Evolutionary conservation across 176 grass and related monocot species (phyloP).

Genomic region (Eremochloa ophiuroides): DNA sequence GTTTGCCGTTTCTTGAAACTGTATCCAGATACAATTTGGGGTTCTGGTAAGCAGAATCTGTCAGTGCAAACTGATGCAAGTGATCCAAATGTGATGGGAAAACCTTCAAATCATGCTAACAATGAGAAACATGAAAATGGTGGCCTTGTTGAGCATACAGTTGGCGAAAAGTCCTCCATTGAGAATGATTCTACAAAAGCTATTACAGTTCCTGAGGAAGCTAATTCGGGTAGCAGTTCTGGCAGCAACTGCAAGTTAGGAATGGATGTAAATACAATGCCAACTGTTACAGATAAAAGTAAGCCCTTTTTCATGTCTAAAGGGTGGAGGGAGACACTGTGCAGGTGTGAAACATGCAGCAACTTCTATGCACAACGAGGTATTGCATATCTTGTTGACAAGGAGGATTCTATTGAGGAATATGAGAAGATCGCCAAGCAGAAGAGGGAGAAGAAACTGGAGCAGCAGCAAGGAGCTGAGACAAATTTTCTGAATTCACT

Average conservation of each 20-base stretch:
- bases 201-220: constrained; percentile 23
- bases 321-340: constrained; percentile 85
- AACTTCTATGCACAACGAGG: constrained; percentile 49
- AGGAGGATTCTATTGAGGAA: constrained; percentile 85
- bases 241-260: constrained; percentile 52
- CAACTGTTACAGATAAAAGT: constrained; percentile 40
- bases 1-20: constrained; percentile 80
- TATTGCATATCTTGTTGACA: constrained; percentile 66
- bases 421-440: constrained; percentile 85
- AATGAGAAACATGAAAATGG: constrained; percentile 34
- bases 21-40: constrained; percentile 61
- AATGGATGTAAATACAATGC: constrained; percentile 52
- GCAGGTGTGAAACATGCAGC: constrained; percentile 64
- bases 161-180: constrained; percentile 15
- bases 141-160: constrained; percentile 16
- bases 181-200: constrained; percentile 10
- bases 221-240: constrained; percentile 33
- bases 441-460: constrained; percentile 87
- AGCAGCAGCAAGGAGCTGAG: constrained; percentile 88
- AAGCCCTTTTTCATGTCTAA: constrained; percentile 72
- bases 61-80: constrained; percentile 22
- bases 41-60: constrained; percentile 42
- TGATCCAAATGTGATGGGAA: constrained; percentile 39
- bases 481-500: constrained; percentile 80
- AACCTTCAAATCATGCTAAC: constrained; percentile 12